Conservation (phyloP, 176 grass and related monocot species). For the Aegilops longissima region DNA sequence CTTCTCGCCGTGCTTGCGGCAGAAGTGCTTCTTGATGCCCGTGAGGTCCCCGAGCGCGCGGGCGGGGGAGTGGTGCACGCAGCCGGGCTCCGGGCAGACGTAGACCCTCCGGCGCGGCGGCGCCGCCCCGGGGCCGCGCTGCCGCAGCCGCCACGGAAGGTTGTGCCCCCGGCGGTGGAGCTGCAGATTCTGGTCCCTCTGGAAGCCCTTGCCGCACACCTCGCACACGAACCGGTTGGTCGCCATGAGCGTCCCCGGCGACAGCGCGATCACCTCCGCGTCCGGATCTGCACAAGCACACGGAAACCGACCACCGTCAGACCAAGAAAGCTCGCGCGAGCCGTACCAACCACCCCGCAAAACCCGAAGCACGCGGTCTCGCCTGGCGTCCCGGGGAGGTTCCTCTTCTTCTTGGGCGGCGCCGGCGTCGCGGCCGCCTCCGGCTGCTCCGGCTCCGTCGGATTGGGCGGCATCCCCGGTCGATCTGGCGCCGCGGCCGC, state of each 20-base stretch:
- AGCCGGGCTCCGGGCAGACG: constrained; percentile 67
- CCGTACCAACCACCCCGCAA: neutral
- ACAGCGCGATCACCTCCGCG: constrained; percentile 86
- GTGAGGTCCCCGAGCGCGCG: constrained; percentile 85
- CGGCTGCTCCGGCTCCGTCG: neutral
- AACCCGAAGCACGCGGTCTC: neutral
- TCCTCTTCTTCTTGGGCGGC: constrained; percentile 61
- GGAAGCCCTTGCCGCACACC: constrained; percentile 79
- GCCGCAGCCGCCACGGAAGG: constrained; percentile 58
- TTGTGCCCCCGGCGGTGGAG: constrained; percentile 61
- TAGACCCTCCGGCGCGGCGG: constrained; percentile 59
- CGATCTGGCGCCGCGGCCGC: constrained; percentile 28
- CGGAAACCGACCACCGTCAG: neutral
- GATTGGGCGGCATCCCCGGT: constrained; percentile 34
- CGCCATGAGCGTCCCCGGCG: constrained; percentile 63
- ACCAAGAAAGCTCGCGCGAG: neutral
- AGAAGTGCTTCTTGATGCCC: constrained; percentile 85
- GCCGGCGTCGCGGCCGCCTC: neutral
- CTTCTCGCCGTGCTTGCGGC: constrained; percentile 87
- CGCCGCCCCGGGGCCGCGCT: constrained; percentile 50
- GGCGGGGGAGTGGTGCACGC: constrained; percentile 57
- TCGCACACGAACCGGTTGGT: constrained; percentile 79
- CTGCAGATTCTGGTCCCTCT: constrained; percentile 90
- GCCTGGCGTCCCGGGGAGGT: constrained; percentile 67
- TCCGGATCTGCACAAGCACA: constrained; percentile 54